Base-by-base conservation (phyloP, 2,329 filamentous ascomycete genomes). In the Paracamarosporium sp. region DNA sequence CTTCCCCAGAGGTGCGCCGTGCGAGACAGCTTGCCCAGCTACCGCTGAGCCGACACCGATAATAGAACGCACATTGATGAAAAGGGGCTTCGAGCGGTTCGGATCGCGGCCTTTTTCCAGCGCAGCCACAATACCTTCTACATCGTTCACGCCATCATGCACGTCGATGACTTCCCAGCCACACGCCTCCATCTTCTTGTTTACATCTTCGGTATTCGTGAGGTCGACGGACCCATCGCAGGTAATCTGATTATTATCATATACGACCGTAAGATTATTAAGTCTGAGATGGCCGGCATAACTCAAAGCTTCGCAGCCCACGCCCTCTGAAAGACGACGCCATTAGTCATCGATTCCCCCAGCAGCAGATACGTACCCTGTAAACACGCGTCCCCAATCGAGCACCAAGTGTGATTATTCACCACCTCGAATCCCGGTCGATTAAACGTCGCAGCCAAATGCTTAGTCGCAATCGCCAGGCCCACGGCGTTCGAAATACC, bases 161-260 rank as follows among this genome's bases (percentile, higher is more conserved):
- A 87, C 72, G 17, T 86, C 81, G 4, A 86, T 75, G 1, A 86
- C 83, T 24, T 85, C 67, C 83, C 84, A 87, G 2, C 83, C 83
- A 33, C 78, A 83, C 5, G 84, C 83, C 3, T 78, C 72, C 83
- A 86, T 86, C 71, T 86, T 87, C 15, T 77, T 70, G 55, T 86
- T 85, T 64, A 86, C 76, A 45, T 87, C 83, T 62, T 87, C 85
- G 0, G 79, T 83, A 59, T 84, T 85, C 2, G 79, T 79, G 40
- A 81, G 74, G 67, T 86, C 83, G 2, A 86, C 79, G 2, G 79
- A 80, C 1, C 85, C 85, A 56, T 87, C 85, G 63, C 85, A 87
- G 5, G 84, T 86, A 46, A 87, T 76, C 63, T 85, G 82, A 68
- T 87, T 87, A 71, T 88, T 87, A 62, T 87, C 85, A 61, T 87